Evolutionary conservation across 23 red algal genomes (phyloP), one percentile per base, ranked within the genome.

Genomic region (Gracilaria gracilis): DNA sequence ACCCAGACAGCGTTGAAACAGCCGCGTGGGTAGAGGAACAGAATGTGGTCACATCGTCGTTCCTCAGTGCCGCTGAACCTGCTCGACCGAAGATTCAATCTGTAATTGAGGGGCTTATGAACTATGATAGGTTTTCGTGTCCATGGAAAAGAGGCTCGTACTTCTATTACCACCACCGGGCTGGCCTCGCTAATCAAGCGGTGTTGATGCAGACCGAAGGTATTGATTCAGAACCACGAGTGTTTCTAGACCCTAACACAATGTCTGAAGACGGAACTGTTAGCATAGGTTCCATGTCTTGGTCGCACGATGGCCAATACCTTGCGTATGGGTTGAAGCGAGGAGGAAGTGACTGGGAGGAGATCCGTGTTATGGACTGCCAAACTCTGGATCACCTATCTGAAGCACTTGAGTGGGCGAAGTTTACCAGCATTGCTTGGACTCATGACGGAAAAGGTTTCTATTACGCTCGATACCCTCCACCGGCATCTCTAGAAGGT

Each of bases 381-480:
- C 69, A 77, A 33, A 90, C 87, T 46, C 42, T 86, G 37, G 85
- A 78, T 44, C 37, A 58, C 19, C 49, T 87, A 29, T 36, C 76
- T 17, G 92, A 94, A 37, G 21, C 67, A 11, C 84, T 94, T 70
- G 84, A 95, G 44, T 95, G 93, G 93, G 93, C 93, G 36, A 91
- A 91, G 48, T 95, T 91, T 69, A 88, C 82, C 29, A 85, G 79
- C 34, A 73, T 95, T 79, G 93, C 93, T 12, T 95, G 93, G 93
- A 80, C 71, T 36, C 64, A 95, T 62, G 85, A 95, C 49, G 61
- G 55, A 39, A 25, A 67, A 34, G 93, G 93, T 32, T 95, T 95
- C 76, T 95, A 95, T 83, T 95, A 95, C 54, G 71, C 79, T 42
- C 61, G 93, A 29, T 95, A 83, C 48, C 83, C 82, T 27, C 69